Evolutionary conservation across 129 eudicot genomes (phyloP).

Genomic region (Tagetes patula): DNA sequence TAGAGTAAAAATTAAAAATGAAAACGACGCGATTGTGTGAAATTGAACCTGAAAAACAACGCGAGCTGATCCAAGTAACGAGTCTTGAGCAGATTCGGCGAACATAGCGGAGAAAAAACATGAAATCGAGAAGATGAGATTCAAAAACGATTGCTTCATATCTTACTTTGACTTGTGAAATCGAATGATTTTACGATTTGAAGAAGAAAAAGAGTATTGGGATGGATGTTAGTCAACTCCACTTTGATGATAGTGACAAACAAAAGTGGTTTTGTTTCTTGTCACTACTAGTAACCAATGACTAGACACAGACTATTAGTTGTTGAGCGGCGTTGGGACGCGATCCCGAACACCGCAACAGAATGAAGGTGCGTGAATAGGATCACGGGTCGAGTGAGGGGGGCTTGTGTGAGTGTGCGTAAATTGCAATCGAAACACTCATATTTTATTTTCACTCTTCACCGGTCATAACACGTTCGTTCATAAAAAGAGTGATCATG

Average conservation of each 20-base stretch:
- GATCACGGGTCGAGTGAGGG: too few relatives aligned
- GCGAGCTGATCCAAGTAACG: conserved; percentile 82
- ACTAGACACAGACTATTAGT: too few relatives aligned
- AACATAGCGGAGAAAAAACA: conserved; percentile 28
- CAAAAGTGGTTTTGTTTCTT: neutral
- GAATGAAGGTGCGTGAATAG: too few relatives aligned
- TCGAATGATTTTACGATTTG: conserved; percentile 17
- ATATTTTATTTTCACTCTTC: too few relatives aligned
- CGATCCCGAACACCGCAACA: too few relatives aligned
- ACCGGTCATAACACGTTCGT: too few relatives aligned
- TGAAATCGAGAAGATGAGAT: conserved; percentile 18
- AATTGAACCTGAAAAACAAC: conserved; percentile 87
- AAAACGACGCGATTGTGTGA: conserved; percentile 67
- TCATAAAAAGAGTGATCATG: too few relatives aligned
- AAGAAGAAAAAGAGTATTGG: conserved; percentile 13
- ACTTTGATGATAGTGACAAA: neutral
- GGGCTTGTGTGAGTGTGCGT: too few relatives aligned
- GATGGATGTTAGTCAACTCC: conserved; percentile 15
- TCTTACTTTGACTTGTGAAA: conserved; percentile 27
- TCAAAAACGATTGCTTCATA: conserved; percentile 38
- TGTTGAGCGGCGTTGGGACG: too few relatives aligned
- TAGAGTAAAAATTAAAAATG: conserved; percentile 46
- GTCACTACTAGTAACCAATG: too few relatives aligned
- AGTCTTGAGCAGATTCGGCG: conserved; percentile 46
- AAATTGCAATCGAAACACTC: too few relatives aligned